Evolutionary conservation across 768 basidiomycete genomes (phyloP).

Genomic region (Tephrocybe sp.): DNA sequence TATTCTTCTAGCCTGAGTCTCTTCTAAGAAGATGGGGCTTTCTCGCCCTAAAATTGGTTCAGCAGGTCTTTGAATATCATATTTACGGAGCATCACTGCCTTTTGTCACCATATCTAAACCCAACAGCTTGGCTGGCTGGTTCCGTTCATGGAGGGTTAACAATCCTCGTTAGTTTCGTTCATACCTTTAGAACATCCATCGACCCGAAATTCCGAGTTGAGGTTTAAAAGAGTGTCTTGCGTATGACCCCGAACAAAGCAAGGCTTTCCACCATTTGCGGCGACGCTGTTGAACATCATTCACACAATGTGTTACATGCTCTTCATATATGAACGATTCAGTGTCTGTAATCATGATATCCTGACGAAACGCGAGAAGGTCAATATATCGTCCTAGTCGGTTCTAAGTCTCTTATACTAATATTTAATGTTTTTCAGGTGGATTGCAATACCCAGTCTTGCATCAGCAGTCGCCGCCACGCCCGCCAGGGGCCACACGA

Average conservation of each 20-base stretch:
- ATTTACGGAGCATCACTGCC: too few species aligned
- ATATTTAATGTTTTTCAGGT: slow-evolving; percentile 29
- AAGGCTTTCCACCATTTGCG: too few species aligned
- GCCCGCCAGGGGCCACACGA: slow-evolving; percentile 24
- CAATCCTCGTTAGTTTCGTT: neutral
- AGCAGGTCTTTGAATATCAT: too few species aligned
- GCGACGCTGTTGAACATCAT: neutral
- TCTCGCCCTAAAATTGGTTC: too few species aligned
- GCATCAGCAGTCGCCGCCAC: slow-evolving; percentile 39
- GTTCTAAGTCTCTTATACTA: neutral
- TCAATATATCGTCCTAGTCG: slow-evolving; percentile 16
- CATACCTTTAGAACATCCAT: too few species aligned
- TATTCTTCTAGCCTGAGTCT: too few species aligned
- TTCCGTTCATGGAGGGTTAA: too few species aligned
- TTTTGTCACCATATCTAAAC: neutral
- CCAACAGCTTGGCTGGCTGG: neutral
- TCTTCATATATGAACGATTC: slow-evolving; percentile 30
- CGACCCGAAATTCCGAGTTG: too few species aligned
- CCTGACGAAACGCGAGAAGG: slow-evolving; percentile 30
- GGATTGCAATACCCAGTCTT: slow-evolving; percentile 41
- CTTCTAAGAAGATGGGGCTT: too few species aligned
- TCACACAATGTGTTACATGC: slow-evolving; percentile 25
- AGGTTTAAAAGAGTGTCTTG: too few species aligned
- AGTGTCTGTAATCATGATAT: slow-evolving; percentile 27
- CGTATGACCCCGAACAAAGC: too few species aligned